phyloP scores from a whole-genome alignment of 2,329 filamentous ascomycete species.

The Chaetomium strumarium region DNA sequence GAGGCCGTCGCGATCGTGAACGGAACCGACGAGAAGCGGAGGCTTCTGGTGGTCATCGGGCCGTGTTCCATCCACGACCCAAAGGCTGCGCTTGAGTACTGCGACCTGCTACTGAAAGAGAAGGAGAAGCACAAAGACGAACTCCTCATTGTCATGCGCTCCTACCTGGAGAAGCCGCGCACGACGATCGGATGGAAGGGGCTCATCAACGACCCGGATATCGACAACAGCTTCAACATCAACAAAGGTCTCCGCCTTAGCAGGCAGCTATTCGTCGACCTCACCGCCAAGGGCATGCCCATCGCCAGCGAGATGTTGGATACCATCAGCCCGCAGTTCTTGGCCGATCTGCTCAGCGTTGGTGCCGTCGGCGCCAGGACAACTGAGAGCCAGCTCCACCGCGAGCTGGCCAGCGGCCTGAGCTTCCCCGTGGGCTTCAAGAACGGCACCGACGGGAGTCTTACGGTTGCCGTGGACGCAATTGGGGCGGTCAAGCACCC shows the following conservation, averaged over 20 bases:
- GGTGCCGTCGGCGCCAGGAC: conserved; percentile 94
- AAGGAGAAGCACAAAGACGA: conserved; percentile 87
- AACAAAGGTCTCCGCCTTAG: conserved; percentile 90
- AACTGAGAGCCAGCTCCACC: conserved; percentile 91
- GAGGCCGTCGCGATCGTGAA: conserved; percentile 65
- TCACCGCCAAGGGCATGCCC: conserved; percentile 89
- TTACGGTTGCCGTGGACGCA: conserved; percentile 88
- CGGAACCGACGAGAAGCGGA: conserved; percentile 46
- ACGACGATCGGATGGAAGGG: conserved; percentile 99
- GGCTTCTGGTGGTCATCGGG: conserved; percentile 71
- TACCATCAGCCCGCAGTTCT: conserved; percentile 94
- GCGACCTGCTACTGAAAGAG: conserved; percentile 70
- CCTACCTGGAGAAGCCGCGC: conserved; percentile 96
- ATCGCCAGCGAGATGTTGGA: conserved; percentile 97
- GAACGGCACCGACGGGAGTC: conserved; percentile 91
- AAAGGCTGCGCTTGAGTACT: conserved; percentile 84
- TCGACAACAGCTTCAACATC: conserved; percentile 98
- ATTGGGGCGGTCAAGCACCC: conserved; percentile 88
- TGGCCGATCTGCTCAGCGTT: conserved; percentile 84
- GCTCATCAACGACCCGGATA: conserved; percentile 96
- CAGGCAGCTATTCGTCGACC: conserved; percentile 85
- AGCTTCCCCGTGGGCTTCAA: conserved; percentile 99
- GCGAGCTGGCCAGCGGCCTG: conserved; percentile 86
- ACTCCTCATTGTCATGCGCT: conserved; percentile 92
- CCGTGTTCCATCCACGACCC: conserved; percentile 98